Conservation (phyloP, 2,329 filamentous ascomycete species). For the Botrytis sinoallii region DNA sequence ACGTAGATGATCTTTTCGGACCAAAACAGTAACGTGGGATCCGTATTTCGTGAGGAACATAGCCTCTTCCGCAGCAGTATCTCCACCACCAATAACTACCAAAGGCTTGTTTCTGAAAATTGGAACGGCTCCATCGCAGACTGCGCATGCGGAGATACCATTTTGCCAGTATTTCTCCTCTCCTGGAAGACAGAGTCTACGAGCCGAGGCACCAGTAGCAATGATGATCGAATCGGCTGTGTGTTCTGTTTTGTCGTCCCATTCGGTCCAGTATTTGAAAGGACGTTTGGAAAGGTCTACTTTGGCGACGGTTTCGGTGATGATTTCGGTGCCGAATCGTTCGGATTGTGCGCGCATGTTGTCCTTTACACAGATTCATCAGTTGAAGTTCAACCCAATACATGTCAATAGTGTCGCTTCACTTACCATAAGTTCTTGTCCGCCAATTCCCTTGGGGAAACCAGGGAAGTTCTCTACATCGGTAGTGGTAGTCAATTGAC, state of each 20-base stretch:
- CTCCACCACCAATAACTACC: slow-evolving; percentile 93
- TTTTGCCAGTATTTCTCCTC: slow-evolving; percentile 98
- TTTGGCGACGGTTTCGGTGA: slow-evolving; percentile 87
- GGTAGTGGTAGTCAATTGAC: slow-evolving; percentile 96
- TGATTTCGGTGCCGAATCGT: slow-evolving; percentile 87
- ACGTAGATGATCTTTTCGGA: slow-evolving; percentile 80
- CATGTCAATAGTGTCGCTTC: neutral
- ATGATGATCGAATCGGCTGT: slow-evolving; percentile 93
- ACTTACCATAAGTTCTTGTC: slow-evolving; percentile 72
- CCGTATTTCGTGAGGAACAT: slow-evolving; percentile 98
- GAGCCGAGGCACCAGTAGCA: slow-evolving; percentile 90
- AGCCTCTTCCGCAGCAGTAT: slow-evolving; percentile 95
- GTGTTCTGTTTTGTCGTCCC: slow-evolving; percentile 74
- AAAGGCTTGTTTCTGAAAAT: slow-evolving; percentile 97
- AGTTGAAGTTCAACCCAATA: neutral
- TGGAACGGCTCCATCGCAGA: slow-evolving; percentile 94
- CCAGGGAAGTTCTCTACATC: slow-evolving; percentile 98
- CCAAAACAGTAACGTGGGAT: slow-evolving; percentile 89
- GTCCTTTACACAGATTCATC: slow-evolving; percentile 46
- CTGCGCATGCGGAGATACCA: slow-evolving; percentile 92
- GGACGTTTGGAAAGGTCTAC: slow-evolving; percentile 81
- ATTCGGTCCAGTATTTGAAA: slow-evolving; percentile 93
- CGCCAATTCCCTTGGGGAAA: slow-evolving; percentile 86
- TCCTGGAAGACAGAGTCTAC: slow-evolving; percentile 75
- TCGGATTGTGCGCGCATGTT: slow-evolving; percentile 89